Evolutionary conservation across 305 asterid genomes (phyloP), one percentile per base, ranked within the genome.

Genomic region (Fraxinus dipetala): DNA sequence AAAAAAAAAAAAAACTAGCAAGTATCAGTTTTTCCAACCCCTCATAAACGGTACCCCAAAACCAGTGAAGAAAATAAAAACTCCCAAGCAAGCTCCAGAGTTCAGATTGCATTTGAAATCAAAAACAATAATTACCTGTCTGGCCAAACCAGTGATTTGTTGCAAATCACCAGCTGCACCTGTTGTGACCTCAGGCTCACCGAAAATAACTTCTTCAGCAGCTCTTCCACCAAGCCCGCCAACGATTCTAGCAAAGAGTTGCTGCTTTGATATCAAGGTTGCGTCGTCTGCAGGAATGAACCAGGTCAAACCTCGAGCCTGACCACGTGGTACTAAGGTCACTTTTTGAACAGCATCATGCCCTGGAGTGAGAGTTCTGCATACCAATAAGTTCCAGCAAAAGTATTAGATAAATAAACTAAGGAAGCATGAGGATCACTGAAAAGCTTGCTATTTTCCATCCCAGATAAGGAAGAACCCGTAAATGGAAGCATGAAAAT

Each of bases 191-290:
- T 95, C 98, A 3, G 98, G 89, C 87, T 90, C 98, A n/a, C 98
- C 98, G 80, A 95, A 95, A 83, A 93, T 93, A 83, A 95, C 84
- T 89, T 91, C 98, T 87, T 95, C 98, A 0, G 98, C 95, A 83
- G 98, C 98, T 87, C 98, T 89, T 87, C 98, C 98, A 77, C 98
- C 98, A 18, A 95, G 98, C 36, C 98, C 98, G 34, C 98, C 98
- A 54, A 95, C 98, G 77, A 95, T 91, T 90, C 98, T 86, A 48
- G 97, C 98, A 80, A 90, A 95, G 69, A 95, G 91, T 86, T 95
- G 98, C 85, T 93, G 98, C 87, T 92, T 94, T 51, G 98, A 94
- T 81, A 94, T 94, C 88, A 94, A 90, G 87, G 97, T 94, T 13
- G 98, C 98, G 79, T 93, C 98, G 80, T 95, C 98, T 18, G 94